Evolutionary conservation across 2,329 filamentous ascomycete genomes (phyloP), one percentile per base, ranked within the genome.

Genomic region (Gremmenia infestans): DNA sequence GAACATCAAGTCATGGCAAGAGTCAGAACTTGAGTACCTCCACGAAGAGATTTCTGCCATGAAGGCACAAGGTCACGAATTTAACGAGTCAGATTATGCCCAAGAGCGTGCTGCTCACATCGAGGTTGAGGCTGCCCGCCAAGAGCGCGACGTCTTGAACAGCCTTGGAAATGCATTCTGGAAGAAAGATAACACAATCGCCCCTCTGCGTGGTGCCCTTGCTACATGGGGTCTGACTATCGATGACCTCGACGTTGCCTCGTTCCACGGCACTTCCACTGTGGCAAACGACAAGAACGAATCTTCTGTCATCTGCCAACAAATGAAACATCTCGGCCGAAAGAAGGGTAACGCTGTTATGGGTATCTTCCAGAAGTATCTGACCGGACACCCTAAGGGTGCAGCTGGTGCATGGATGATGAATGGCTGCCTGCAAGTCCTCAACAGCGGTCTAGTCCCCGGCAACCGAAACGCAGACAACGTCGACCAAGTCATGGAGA

Each of bases 211-310:
- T 72, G 94, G 94, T 75, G 91, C 94, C 56, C 83, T 99, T 61
- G 95, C 94, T 50, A 97, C 93, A 11, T 99, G 94, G 94, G 94
- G 93, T 71, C 87, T 99, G 54, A 97, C 94, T 12, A 90, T 99
- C 63, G 94, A 99, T 69, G 94, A 99, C 68, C 85, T 99, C 37
- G 88, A 81, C 65, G 91, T 99, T 61, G 93, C 94, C 15, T 97
- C 94, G 14, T 97, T 97, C 89, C 94, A 99, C 78, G 94, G 94
- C 68, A 99, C 94, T 42, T 97, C 94, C 1, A 99, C 94, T 63
- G 91, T 96, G 71, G 94, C 94, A 65, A 99, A 99, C 74, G 94
- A 99, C 80, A 97, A 97, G 86, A 99, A 99, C 75, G 94, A 99
- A 74, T 97, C 94, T 17, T 92, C 92, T 53, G 94, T 97, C 69